Conservation (phyloP, 2,329 filamentous ascomycete genomes). For the Cadophora sp. region DNA sequence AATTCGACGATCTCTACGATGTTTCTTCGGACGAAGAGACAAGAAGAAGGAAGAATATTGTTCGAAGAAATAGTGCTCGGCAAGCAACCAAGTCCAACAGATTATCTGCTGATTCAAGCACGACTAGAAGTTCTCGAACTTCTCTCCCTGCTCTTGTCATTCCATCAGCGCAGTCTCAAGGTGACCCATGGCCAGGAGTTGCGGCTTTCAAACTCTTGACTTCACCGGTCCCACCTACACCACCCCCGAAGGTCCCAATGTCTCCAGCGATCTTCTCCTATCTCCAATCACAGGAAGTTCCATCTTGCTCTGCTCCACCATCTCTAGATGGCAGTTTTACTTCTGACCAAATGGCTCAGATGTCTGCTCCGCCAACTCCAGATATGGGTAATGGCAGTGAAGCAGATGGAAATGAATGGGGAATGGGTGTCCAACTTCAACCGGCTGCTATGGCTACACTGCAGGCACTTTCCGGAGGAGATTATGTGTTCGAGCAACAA, state of each 20-base stretch:
- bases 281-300: slow-evolving; percentile 73
- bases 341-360: slow-evolving; percentile 83
- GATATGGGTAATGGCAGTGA: slow-evolving; percentile 65
- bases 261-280: slow-evolving; percentile 77
- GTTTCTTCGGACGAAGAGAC: slow-evolving; percentile 77
- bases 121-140: slow-evolving; percentile 38
- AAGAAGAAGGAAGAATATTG: slow-evolving; percentile 51
- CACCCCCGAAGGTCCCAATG: slow-evolving; percentile 73
- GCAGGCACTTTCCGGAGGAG: slow-evolving; percentile 70
- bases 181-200: slow-evolving; percentile 54
- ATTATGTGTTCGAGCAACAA: slow-evolving; percentile 67
- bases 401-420: slow-evolving; percentile 69
- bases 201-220: slow-evolving; percentile 54
- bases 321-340: slow-evolving; percentile 84
- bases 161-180: slow-evolving; percentile 43
- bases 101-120: slow-evolving; percentile 35
- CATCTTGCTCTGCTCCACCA: slow-evolving; percentile 79
- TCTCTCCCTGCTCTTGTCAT: slow-evolving; percentile 60
- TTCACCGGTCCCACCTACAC: slow-evolving; percentile 68
- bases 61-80: slow-evolving; percentile 37
- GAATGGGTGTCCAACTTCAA: slow-evolving; percentile 73
- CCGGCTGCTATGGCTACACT: slow-evolving; percentile 82
- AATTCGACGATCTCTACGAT: slow-evolving; percentile 89
- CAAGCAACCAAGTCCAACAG: slow-evolving; percentile 43
- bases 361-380: slow-evolving; percentile 87